Evolutionary conservation across 2,329 filamentous ascomycete species (phyloP), one percentile per base, ranked within the genome.

Genomic region (Trichoderma sp.): DNA sequence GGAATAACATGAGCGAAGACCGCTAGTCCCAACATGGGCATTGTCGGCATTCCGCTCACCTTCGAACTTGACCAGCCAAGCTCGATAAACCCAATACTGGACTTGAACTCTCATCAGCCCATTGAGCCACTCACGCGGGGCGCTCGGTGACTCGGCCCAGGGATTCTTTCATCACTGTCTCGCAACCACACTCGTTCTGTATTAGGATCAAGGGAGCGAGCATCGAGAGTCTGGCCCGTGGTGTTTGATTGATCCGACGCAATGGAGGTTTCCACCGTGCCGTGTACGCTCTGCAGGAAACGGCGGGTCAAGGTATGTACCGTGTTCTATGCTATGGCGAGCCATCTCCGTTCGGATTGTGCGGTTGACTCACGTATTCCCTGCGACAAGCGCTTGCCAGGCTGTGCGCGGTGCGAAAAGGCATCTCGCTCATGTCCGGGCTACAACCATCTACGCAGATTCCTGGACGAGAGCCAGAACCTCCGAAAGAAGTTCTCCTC

Each of bases 261-360:
- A 7, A 74, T 72, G 35, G 75, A 75, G 12, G 65, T 76, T 74
- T 77, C 77, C 31, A 73, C 75, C 21, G 76, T 78, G 68, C 75
- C 76, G 16, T 78, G 77, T 45, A 76, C 76, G 14, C 73, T 69
- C 21, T 78, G 77, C 68, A 75, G 76, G 38, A 77, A 76, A 24
- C 76, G 77, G 21, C 76, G 77, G 31, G 77, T 78, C 63, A 78
- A 77, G 76, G 77, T 78, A 77, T 41, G 74, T 67, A 35, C 27
- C 31, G 27, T 59, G 29, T 67, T 33, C 62, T 18, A 2, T n/a
- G 16, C 38, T 18, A 59, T 18, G 21, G 33, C 31, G 60, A 24
- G 41, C 35, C 11, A 31, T 14, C n/a, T 29, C 11, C 1, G 6
- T 29, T 50, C 53, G 45, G 33, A 29, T 35, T 14, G 71, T 74